phyloP scores from a whole-genome alignment of 176 grass and related monocot species.

The Ampelocalamus luodianensis region DNA sequence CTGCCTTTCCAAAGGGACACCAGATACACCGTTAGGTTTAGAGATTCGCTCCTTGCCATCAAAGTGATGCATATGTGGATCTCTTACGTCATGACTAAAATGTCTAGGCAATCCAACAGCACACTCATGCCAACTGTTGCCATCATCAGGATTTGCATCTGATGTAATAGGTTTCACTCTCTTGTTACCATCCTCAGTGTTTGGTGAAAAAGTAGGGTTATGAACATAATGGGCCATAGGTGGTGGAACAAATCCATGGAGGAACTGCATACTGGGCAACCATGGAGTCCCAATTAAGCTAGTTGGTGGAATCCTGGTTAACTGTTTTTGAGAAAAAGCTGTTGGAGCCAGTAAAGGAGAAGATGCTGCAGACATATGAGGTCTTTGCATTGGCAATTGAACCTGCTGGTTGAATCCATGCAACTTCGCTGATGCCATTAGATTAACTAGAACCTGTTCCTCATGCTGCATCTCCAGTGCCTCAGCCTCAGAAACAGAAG shows the following conservation, averaged over 20 bases:
- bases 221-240: slow-evolving; percentile 63
- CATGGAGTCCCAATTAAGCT: slow-evolving; percentile 63
- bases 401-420: slow-evolving; percentile 74
- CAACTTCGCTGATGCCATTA: slow-evolving; percentile 74
- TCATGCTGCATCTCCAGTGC: slow-evolving; percentile 66
- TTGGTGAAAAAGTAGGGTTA: slow-evolving; percentile 50
- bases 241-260: slow-evolving; percentile 57
- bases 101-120: slow-evolving; percentile 52
- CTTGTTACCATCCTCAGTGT: slow-evolving; percentile 51
- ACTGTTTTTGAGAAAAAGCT: slow-evolving; percentile 59
- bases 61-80: slow-evolving; percentile 57
- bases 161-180: slow-evolving; percentile 46
- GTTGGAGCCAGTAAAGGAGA: slow-evolving; percentile 57
- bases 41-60: slow-evolving; percentile 55
- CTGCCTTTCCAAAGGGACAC: slow-evolving; percentile 48
- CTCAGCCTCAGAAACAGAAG: slow-evolving; percentile 74
- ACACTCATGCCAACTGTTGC: slow-evolving; percentile 53
- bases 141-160: slow-evolving; percentile 50
- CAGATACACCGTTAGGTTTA: slow-evolving; percentile 45
- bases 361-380: slow-evolving; percentile 57
- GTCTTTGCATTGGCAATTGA: slow-evolving; percentile 68
- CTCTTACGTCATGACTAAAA: slow-evolving; percentile 45
- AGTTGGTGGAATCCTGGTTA: slow-evolving; percentile 59
- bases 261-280: slow-evolving; percentile 67
- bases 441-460: slow-evolving; percentile 73